Conservation (phyloP, 2,329 filamentous ascomycete species). For the Pestalotiopsis sp. region DNA sequence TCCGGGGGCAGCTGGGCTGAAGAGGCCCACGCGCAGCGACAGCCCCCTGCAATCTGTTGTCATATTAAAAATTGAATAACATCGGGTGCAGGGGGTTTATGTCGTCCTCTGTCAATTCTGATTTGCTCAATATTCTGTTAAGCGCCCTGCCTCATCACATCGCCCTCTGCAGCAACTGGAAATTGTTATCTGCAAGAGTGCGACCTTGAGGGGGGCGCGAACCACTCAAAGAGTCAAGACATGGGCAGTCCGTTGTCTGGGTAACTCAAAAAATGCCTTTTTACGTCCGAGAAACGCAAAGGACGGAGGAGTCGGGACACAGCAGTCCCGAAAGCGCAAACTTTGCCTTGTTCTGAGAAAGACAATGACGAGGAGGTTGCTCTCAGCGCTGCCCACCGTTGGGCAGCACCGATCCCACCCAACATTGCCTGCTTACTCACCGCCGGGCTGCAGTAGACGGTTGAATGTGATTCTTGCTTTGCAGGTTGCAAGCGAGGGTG, state of each 20-base stretch:
- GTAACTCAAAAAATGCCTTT: not conserved
- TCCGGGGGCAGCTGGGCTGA: not conserved
- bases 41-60: not conserved
- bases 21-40: not conserved
- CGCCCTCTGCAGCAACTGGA: not conserved
- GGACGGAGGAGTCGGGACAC: not conserved
- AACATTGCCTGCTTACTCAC: not conserved
- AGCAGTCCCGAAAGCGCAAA: not conserved
- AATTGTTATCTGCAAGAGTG: not conserved
- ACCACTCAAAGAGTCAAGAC: not conserved
- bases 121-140: not conserved
- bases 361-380: not conserved
- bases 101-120: not conserved
- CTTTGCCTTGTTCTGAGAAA: not conserved
- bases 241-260: not conserved
- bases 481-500: not conserved
- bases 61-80: not conserved
- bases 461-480: not conserved
- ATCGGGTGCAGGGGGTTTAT: not conserved
- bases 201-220: not conserved
- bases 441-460: not conserved
- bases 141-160: constrained; percentile 11
- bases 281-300: not conserved
- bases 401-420: not conserved
- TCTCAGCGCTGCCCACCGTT: not conserved